Percentiles rank a stretch among this genome's conserved stretches.
phyloP scores from a whole-genome alignment of 2,329 filamentous ascomycete genomes.

The Lasiodiplodia gonubiensis region DNA sequence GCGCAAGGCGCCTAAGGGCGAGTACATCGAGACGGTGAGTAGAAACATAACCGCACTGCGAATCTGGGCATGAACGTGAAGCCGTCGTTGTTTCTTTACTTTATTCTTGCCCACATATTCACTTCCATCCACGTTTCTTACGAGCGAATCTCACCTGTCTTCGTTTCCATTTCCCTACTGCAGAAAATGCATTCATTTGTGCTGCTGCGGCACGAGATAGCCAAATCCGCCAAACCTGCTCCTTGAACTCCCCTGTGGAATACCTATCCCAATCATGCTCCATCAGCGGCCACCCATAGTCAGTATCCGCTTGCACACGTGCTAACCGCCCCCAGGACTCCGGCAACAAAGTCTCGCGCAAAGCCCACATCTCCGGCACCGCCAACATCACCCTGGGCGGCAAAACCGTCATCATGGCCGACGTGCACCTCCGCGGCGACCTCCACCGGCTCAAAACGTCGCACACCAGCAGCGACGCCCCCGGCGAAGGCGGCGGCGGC shows the following conservation, averaged over 20 bases:
- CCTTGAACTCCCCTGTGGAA: not conserved
- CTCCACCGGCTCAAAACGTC: conserved; percentile 62
- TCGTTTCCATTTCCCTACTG: not conserved
- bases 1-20: conserved; percentile 75
- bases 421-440: conserved; percentile 92
- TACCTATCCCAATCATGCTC: not conserved
- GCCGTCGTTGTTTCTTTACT: not conserved
- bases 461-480: conserved; percentile 23
- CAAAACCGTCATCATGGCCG: conserved; percentile 90
- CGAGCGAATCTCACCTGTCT: not conserved
- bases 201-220: not conserved
- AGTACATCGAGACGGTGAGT: conserved; percentile 94
- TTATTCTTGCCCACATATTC: not conserved
- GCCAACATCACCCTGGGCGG: conserved; percentile 98
- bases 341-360: conserved; percentile 96
- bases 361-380: conserved; percentile 88
- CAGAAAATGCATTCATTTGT: not conserved
- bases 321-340: conserved; percentile 70
- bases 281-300: not conserved
- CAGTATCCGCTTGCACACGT: not conserved
- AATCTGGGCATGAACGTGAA: not conserved
- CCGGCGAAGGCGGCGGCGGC: not conserved
- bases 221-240: not conserved
- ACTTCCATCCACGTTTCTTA: not conserved
- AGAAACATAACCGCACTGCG: not conserved